phyloP scores from a whole-genome alignment of 306 rosid species.

The Rosa chinensis region DNA sequence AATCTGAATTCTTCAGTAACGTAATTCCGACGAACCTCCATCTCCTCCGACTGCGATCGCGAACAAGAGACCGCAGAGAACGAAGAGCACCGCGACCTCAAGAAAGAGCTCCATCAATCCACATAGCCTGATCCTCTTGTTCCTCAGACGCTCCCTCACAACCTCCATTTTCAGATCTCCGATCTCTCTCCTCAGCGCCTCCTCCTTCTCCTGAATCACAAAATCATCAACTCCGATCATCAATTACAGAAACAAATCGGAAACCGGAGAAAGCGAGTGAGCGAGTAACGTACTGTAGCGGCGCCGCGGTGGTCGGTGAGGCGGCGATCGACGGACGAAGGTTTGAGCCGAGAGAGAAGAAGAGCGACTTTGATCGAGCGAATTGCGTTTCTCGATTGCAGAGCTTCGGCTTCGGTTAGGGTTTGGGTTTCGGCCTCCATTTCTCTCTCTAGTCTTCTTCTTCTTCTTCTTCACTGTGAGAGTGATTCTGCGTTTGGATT shows the following conservation, averaged over 20 bases:
- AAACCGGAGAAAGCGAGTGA: not conserved
- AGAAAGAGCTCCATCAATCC: constrained; percentile 39
- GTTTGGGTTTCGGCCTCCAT: constrained; percentile 21
- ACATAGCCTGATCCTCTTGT: constrained; percentile 50
- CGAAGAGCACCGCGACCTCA: constrained; percentile 40
- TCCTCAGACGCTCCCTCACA: constrained; percentile 44
- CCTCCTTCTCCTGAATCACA: not conserved
- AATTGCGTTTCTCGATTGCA: constrained; percentile 29
- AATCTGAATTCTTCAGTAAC: not conserved
- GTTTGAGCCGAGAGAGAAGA: constrained; percentile 46
- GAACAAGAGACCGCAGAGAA: constrained; percentile 37
- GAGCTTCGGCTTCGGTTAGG: constrained; percentile 22
- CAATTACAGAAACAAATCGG: not conserved
- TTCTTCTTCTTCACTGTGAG: not conserved
- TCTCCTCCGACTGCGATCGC: constrained; percentile 15
- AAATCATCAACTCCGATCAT: not conserved
- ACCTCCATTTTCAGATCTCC: constrained; percentile 47
- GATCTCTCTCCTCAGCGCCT: constrained; percentile 38
- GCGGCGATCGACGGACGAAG: constrained; percentile 24
- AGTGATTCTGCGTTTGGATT: not conserved
- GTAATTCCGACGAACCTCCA: not conserved
- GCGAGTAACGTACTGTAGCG: constrained; percentile 6
- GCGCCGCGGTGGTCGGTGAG: constrained; percentile 9
- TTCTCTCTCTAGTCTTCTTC: not conserved
- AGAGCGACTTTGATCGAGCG: constrained; percentile 63